These are phyloP conservation scores for Friedmanniomyces endolithicus DNA, from an alignment of 495 filamentous ascomycete species.

Conservation along the genomic window DNA sequence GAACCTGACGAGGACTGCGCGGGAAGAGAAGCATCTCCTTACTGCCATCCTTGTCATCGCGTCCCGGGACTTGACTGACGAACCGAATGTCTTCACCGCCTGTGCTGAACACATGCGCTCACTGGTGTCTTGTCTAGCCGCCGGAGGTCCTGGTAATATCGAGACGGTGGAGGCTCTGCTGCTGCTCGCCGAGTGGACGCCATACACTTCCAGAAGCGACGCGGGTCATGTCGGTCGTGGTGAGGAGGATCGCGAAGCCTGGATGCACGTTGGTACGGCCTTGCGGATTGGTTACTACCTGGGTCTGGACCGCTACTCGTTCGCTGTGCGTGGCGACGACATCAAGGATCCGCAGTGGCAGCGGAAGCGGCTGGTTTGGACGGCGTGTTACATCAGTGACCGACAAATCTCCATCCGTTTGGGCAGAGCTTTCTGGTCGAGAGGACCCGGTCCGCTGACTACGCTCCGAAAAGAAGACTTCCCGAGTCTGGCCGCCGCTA, in stretches of 20 bases:
- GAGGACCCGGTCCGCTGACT: slow-evolving; percentile 51
- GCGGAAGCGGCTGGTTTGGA: slow-evolving; percentile 49
- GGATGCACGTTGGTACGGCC: slow-evolving; percentile 57
- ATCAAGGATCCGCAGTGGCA: slow-evolving; percentile 34
- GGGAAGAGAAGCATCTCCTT: slow-evolving; percentile 45
- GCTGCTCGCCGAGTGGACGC: slow-evolving; percentile 52
- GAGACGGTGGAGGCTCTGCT: slow-evolving; percentile 54
- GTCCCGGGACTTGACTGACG: slow-evolving; percentile 47
- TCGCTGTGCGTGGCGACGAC: slow-evolving; percentile 38
- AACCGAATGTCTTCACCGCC: slow-evolving; percentile 44
- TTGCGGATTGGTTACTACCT: slow-evolving; percentile 53
- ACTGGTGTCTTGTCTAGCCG: slow-evolving; percentile 46
- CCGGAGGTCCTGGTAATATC: slow-evolving; percentile 47
- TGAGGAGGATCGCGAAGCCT: slow-evolving; percentile 53
- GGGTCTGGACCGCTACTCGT: slow-evolving; percentile 47
- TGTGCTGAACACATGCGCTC: slow-evolving; percentile 54
- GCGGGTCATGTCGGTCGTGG: slow-evolving; percentile 46
- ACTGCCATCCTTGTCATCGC: slow-evolving; percentile 52
- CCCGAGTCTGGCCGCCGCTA: slow-evolving; percentile 42
- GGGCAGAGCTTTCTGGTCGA: slow-evolving; percentile 53
- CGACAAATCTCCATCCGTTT: slow-evolving; percentile 51
- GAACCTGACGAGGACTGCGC: slow-evolving; percentile 36
- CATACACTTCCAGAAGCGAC: slow-evolving; percentile 36
- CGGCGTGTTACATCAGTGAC: slow-evolving; percentile 53
- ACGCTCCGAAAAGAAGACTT: slow-evolving; percentile 49